A percentile compares a stretch with the other conserved stretches of the same genome.
Conservation (phyloP, 2,329 filamentous ascomycete genomes). For the Fusarium nanum region DNA sequence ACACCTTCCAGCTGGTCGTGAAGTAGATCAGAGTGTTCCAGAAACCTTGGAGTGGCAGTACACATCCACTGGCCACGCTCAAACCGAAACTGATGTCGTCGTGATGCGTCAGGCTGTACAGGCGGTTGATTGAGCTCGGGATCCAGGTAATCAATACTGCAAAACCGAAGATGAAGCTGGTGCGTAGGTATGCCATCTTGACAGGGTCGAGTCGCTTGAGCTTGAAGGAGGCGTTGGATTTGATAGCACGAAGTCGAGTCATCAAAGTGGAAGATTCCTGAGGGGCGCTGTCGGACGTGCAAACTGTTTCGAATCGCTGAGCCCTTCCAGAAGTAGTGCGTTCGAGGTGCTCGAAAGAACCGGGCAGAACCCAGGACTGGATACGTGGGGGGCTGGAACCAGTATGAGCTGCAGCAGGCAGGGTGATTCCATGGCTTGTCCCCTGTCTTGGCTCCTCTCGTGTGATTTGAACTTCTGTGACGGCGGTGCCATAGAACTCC, state of each 20-base stretch:
- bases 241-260: conserved; percentile 41
- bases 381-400: conserved; percentile 32
- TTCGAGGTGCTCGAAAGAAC: conserved; percentile 29
- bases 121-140: conserved; percentile 76
- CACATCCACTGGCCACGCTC: conserved; percentile 75
- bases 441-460: conserved; percentile 41
- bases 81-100: conserved; percentile 68
- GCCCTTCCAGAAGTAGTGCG: conserved; percentile 18
- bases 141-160: conserved; percentile 71
- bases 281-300: conserved; percentile 43
- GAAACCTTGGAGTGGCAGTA: conserved; percentile 80
- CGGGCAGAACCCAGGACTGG: conserved; percentile 44
- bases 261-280: conserved; percentile 28
- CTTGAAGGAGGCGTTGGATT: conserved; percentile 48
- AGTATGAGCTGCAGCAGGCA: conserved; percentile 31
- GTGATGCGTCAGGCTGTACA: conserved; percentile 71
- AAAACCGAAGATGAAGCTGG: conserved; percentile 70
- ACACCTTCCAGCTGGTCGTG: conserved; percentile 66
- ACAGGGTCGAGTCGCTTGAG: conserved; percentile 61
- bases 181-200: conserved; percentile 69
- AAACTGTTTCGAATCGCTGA: conserved; percentile 48
- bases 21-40: conserved; percentile 85
- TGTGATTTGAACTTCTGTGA: conserved; percentile 63
- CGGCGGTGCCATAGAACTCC: conserved; percentile 59
- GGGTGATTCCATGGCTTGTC: conserved; percentile 1